These are phyloP conservation scores for Nannochloris sp. DNA, from an alignment of 139 green algal species.

Conservation along the genomic window DNA sequence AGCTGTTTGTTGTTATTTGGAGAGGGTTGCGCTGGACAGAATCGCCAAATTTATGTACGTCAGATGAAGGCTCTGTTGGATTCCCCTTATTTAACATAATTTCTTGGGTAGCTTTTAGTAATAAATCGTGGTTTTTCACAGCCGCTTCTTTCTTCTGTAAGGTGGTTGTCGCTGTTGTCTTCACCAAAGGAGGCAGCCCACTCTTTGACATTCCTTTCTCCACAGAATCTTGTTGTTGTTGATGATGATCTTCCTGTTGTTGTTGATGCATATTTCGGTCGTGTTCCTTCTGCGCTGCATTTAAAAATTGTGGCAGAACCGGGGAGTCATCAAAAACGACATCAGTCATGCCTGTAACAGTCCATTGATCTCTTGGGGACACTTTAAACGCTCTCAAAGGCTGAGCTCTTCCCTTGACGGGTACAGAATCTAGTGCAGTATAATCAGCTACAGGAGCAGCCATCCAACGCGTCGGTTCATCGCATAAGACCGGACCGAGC, in stretches of 20 bases:
- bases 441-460: conserved; percentile 10
- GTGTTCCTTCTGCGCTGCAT: background rate
- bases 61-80: background rate
- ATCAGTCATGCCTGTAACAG: background rate
- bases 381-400: background rate
- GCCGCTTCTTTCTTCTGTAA: background rate
- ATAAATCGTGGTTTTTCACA: background rate
- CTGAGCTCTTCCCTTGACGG: background rate
- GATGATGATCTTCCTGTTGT: no score
- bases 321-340: no score
- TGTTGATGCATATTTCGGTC: no score
- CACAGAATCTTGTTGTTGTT: no score
- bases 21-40: no score
- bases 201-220: no score
- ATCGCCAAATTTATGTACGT: conserved; percentile 29
- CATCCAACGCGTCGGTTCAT: conserved; percentile 46
- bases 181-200: no score
- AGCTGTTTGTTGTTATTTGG: no score
- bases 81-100: background rate
- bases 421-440: conserved; percentile 4
- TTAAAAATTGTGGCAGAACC: background rate
- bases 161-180: no score
- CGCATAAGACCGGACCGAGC: conserved; percentile 52
- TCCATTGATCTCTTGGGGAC: background rate
- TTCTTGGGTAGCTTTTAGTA: background rate